Base-by-base conservation (phyloP, 1,139 yeast species). In the Arxiozyma slooffiae region DNA sequence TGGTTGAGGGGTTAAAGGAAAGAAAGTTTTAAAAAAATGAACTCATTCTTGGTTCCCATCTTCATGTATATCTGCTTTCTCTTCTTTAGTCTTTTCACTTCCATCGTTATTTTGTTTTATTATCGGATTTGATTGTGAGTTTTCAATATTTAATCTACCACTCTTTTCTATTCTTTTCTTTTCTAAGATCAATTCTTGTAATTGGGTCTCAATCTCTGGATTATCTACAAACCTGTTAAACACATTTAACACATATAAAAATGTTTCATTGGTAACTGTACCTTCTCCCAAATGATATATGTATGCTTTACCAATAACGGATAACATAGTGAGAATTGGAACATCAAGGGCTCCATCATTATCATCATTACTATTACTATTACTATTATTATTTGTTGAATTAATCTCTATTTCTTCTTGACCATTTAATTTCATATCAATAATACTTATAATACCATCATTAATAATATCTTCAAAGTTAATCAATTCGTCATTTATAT, bases 361-460 rank as follows among this genome's bases (percentile, higher is more conserved):
- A 7, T 21, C 14, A 18, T 18, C 18, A 37, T 14, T 14, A 36
- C 22, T 26, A 38, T 37, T 46, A 6, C 16, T 37, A 41, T 39
- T 22, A 20, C 8, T 22, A 26, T 20, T 23, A 1, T 42, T 37
- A 14, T 45, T 24, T 9, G 34, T 36, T 21, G 38, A 30, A 24
- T 30, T 30, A 30, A n/a, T 30, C 17, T 44, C 41, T 11, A 30
- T 26, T 11, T 18, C 8, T 14, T 44, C 40, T 17, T 34, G 23
- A 23, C 24, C 26, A 17, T 36, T 43, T 1, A 38, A 7, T 41
- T 49, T 44, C 56, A 82, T 85, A 23, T 80, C 75, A 47, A 89
- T 71, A 42, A 90, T 71, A 11, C 96, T 92, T 64, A 88, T 77
- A 41, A 90, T 72, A 0, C 90, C 92, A 47, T 76, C 76, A 45